Conservation (phyloP, 2,329 filamentous ascomycete species). For the Verticillium dahliae region DNA sequence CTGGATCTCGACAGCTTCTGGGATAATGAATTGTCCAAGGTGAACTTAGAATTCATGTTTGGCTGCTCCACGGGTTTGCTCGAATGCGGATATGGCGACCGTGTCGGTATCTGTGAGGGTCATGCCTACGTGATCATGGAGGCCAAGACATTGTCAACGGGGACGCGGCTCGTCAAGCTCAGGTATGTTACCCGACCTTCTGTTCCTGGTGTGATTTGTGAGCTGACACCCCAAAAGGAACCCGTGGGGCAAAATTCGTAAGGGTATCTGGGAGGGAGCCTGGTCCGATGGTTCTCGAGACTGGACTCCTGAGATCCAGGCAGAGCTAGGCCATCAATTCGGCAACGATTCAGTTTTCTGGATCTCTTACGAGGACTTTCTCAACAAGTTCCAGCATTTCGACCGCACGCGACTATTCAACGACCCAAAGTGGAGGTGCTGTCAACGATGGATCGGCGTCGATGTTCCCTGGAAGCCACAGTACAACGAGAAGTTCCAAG, state of each 20-base stretch:
- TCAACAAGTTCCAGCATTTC: conserved; percentile 55
- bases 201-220: background rate
- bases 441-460: conserved; percentile 54
- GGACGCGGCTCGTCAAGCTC: conserved; percentile 51
- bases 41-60: conserved; percentile 75
- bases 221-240: conserved; percentile 30
- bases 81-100: conserved; percentile 53
- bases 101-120: conserved; percentile 50
- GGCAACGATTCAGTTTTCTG: conserved; percentile 58
- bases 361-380: conserved; percentile 56
- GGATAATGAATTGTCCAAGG: conserved; percentile 71
- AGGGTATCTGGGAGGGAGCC: conserved; percentile 52
- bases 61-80: conserved; percentile 62
- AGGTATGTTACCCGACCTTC: conserved; percentile 2
- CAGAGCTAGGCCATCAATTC: conserved; percentile 52
- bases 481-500: conserved; percentile 56
- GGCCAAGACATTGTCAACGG: conserved; percentile 43
- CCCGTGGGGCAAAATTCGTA: conserved; percentile 53
- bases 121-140: conserved; percentile 58
- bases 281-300: conserved; percentile 57
- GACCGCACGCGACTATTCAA: conserved; percentile 57
- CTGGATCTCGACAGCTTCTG: conserved; percentile 77
- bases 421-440: conserved; percentile 50
- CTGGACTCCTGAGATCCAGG: conserved; percentile 51
- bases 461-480: conserved; percentile 56